Evolutionary conservation across 2,329 filamentous ascomycete genomes (phyloP).

Genomic region (Tolypocladium pustulatum): DNA sequence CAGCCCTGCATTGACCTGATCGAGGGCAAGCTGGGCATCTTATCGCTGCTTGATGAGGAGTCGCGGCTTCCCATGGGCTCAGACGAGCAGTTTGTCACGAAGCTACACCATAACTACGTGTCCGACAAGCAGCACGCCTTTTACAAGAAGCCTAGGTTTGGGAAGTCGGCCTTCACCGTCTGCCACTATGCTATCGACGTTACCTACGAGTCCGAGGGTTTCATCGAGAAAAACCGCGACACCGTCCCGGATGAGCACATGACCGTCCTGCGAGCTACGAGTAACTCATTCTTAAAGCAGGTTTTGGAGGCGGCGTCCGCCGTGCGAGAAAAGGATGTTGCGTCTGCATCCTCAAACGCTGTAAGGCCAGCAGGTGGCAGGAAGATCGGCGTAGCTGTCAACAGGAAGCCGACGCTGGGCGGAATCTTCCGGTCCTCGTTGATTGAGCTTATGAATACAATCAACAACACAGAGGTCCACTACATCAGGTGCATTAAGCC

Average conservation of each 20-base stretch:
- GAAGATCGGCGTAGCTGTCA: constrained; percentile 83
- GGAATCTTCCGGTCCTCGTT: constrained; percentile 98
- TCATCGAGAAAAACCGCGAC: constrained; percentile 98
- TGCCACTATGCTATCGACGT: constrained; percentile 98
- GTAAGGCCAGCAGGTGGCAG: constrained; percentile 72
- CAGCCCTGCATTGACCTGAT: constrained; percentile 98
- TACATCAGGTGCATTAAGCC: constrained; percentile 99
- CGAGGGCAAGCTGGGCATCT: constrained; percentile 87
- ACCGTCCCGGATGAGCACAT: constrained; percentile 98
- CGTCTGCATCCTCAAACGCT: constrained; percentile 53
- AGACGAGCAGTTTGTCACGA: constrained; percentile 92
- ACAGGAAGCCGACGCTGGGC: constrained; percentile 91
- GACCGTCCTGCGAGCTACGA: constrained; percentile 77
- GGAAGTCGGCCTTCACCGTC: constrained; percentile 94
- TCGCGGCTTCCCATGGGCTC: constrained; percentile 94
- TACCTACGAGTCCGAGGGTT: constrained; percentile 96
- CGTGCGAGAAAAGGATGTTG: constrained; percentile 80
- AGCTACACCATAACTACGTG: constrained; percentile 88
- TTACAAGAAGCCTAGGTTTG: constrained; percentile 97
- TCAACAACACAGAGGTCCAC: constrained; percentile 95
- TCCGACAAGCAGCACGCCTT: constrained; percentile 89
- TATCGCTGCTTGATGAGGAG: constrained; percentile 91
- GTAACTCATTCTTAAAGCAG: constrained; percentile 73
- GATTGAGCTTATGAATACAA: constrained; percentile 96
- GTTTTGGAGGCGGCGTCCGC: constrained; percentile 78